Evolutionary conservation across 306 rosid genomes (phyloP), one percentile per base, ranked within the genome.

Genomic region (Cucurbita ficifolia): DNA sequence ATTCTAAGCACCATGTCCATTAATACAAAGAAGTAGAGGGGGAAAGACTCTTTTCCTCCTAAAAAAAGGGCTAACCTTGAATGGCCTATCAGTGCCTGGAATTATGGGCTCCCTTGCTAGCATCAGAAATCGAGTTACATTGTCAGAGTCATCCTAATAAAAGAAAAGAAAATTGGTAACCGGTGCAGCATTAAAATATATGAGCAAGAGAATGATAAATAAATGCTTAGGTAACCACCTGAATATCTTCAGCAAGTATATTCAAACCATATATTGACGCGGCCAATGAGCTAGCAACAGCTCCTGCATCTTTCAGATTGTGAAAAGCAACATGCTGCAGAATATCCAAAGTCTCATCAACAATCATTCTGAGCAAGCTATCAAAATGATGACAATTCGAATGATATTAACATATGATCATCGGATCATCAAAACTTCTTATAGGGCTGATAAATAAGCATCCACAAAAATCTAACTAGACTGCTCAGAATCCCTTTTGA

Each of bases 31-130:
- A 43, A 64, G 35, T 40, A 65, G 21, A 46, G 12, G 55, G 42
- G 7, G 13, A 22, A 5, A 68, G 6, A 50, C 35, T 76, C 57
- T 45, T 72, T 73, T 35, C 14, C 19, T 40, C n/a, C 56, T 13
- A 42, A 65, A 73, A 58, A 42, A 43, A 24, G 45, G 64, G 71
- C 75, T 38, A 57, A 91, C 99, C 99, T 94, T 94, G 85, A 94
- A 94, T 78, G 81, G 96, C 81, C 82, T 85, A 83, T 91, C 92
- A 61, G 82, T 88, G 83, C 97, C 92, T 1, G 99, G 99, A 85
- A 94, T 90, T 69, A 94, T 89, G 48, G 99, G 99, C 69, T 94
- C 96, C 74, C 99, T 90, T 0, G 99, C 99, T 64, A 94, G 86
- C 82, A 91, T 87, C 39, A 90, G 85, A 76, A 94, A 94, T 40